Conservation (phyloP, 2,329 filamentous ascomycete species). For the Metarhizium rileyi region DNA sequence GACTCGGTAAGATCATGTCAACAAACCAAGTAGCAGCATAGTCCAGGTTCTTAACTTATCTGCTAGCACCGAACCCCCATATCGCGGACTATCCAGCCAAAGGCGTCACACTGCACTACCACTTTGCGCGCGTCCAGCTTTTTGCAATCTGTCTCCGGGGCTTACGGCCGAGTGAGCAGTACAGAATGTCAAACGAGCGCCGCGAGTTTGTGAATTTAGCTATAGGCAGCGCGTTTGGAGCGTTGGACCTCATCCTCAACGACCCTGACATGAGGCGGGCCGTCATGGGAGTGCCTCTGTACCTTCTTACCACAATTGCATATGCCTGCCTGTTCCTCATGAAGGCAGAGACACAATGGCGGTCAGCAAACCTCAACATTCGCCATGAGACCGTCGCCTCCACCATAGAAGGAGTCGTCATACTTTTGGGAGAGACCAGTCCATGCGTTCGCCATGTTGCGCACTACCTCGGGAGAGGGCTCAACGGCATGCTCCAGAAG, state of each 20-base stretch:
- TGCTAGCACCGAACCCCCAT: slow-evolving; percentile 31
- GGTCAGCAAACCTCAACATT: slow-evolving; percentile 16
- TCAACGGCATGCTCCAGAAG: slow-evolving; percentile 20
- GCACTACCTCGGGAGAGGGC: slow-evolving; percentile 19
- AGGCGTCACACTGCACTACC: slow-evolving; percentile 37
- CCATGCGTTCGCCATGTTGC: slow-evolving; percentile 19
- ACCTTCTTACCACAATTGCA: slow-evolving; percentile 22
- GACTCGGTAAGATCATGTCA: slow-evolving; percentile 18
- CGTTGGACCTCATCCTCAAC: slow-evolving; percentile 19
- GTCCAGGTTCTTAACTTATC: neutral
- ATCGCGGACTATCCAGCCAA: slow-evolving; percentile 39
- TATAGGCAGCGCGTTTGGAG: slow-evolving; percentile 25
- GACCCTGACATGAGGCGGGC: slow-evolving; percentile 21
- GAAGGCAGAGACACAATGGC: slow-evolving; percentile 22
- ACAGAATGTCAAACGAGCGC: slow-evolving; percentile 33
- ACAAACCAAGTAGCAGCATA: slow-evolving; percentile 6
- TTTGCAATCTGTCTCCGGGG: slow-evolving; percentile 37
- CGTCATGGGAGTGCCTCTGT: slow-evolving; percentile 22
- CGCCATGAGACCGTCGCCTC: slow-evolving; percentile 21
- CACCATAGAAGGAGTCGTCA: slow-evolving; percentile 16
- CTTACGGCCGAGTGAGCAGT: slow-evolving; percentile 20
- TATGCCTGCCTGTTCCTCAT: slow-evolving; percentile 23
- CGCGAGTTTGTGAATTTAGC: slow-evolving; percentile 32
- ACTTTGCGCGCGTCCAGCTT: slow-evolving; percentile 40
- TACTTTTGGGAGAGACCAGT: slow-evolving; percentile 15